Percentiles rank a stretch among this genome's conserved stretches.
Conservation (phyloP, 2,329 filamentous ascomycete species). For the Sporothrix humicola region DNA sequence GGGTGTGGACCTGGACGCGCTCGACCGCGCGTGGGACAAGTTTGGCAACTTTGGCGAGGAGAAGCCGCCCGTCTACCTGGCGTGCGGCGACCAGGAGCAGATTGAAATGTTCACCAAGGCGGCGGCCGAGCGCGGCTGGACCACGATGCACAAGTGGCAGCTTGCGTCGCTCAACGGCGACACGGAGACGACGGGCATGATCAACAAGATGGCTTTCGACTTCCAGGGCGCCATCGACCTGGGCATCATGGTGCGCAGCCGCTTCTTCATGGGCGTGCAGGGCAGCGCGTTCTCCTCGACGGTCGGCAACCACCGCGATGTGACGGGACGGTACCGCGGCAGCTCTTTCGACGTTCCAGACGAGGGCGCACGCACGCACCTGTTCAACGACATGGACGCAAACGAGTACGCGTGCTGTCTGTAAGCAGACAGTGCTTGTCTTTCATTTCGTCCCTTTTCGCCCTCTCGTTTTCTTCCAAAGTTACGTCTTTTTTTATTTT, state of each 20-base stretch:
- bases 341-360: constrained; percentile 42
- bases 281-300: constrained; percentile 46
- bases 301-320: constrained; percentile 45
- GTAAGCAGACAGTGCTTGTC: constrained; percentile 31
- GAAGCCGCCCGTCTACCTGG: constrained; percentile 45
- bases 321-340: constrained; percentile 46
- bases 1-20: constrained; percentile 44
- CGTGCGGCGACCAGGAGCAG: constrained; percentile 46
- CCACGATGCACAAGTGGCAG: constrained; percentile 46
- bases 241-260: constrained; percentile 44
- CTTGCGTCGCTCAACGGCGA: constrained; percentile 39
- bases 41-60: constrained; percentile 38
- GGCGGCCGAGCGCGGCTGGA: constrained; percentile 44
- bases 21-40: constrained; percentile 44
- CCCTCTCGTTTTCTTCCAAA: not conserved
- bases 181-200: constrained; percentile 37
- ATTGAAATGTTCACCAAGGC: constrained; percentile 43
- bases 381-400: constrained; percentile 46
- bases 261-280: constrained; percentile 46
- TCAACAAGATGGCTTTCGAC: constrained; percentile 45
- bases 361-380: constrained; percentile 45
- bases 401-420: constrained; percentile 45
- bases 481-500: not conserved
- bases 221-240: constrained; percentile 47
- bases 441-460: not conserved